A percentile compares a stretch with the other conserved stretches of the same genome.
Conservation (phyloP, 768 basidiomycete species). For the Solioccasus polychromus region DNA sequence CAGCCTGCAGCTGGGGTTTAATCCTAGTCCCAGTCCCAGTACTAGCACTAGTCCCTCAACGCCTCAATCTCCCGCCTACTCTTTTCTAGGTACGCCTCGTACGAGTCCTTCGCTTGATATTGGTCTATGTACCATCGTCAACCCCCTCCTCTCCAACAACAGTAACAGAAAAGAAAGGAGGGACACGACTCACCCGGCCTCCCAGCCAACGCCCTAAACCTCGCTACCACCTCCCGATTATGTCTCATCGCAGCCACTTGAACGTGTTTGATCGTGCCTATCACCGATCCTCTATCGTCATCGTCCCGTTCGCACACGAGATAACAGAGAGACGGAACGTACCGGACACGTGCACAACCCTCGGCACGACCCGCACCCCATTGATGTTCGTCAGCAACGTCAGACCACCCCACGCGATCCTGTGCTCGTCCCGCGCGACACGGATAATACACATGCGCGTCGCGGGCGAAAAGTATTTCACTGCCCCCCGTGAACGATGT, state of each 20-base stretch:
- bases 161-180: too few relatives aligned
- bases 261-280: conserved; percentile 85
- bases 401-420: conserved; percentile 75
- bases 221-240: conserved; percentile 68
- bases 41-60: conserved; percentile 53
- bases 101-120: conserved; percentile 52
- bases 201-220: conserved; percentile 54
- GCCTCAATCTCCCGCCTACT: conserved; percentile 63
- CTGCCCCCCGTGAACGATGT: conserved; percentile 35
- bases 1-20: not conserved
- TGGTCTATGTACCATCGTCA: conserved; percentile 37
- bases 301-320: too few relatives aligned
- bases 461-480: conserved; percentile 84
- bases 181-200: conserved; percentile 42
- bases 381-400: conserved; percentile 67
- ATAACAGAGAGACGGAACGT: conserved; percentile 26
- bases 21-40: not conserved
- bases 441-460: conserved; percentile 86
- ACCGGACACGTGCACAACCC: conserved; percentile 83
- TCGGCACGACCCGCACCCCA: conserved; percentile 58
- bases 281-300: not conserved
- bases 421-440: conserved; percentile 78
- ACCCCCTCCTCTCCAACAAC: too few relatives aligned
- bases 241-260: conserved; percentile 76
- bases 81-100: conserved; percentile 52